Evolutionary conservation across 805 yeast species (phyloP).

Genomic region (Starmerella lactis-condensi): DNA sequence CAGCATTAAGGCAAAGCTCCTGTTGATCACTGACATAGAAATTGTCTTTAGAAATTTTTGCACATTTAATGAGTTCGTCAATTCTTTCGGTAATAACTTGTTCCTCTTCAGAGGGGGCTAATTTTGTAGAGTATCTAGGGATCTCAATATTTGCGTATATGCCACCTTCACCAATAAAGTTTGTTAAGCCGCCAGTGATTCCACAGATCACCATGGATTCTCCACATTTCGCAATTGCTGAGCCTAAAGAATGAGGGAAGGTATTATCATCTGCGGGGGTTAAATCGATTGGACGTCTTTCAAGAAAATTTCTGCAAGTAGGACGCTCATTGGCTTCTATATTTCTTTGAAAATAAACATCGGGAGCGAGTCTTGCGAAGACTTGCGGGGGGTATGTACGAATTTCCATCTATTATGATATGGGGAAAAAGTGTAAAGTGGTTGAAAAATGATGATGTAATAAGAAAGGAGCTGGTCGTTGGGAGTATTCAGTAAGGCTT

Average conservation of each 20-base stretch:
- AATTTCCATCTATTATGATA: constrained; percentile 24
- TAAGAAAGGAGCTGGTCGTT: too few relatives aligned
- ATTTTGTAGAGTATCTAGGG: constrained; percentile 44
- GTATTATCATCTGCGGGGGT: constrained; percentile 10
- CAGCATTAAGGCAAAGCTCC: constrained; percentile 48
- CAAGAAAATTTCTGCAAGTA: constrained; percentile 44
- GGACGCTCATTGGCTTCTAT: constrained; percentile 62
- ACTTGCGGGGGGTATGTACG: constrained; percentile 64
- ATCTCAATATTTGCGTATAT: constrained; percentile 63
- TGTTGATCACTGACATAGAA: constrained; percentile 22
- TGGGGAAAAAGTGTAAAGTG: too few relatives aligned
- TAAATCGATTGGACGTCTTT: constrained; percentile 42
- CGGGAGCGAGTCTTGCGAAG: constrained; percentile 71
- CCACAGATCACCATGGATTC: constrained; percentile 56
- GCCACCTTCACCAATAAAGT: constrained; percentile 30
- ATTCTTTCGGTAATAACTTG: constrained; percentile 51
- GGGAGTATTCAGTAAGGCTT: too few relatives aligned
- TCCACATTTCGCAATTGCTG: constrained; percentile 52
- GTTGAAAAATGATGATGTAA: too few relatives aligned
- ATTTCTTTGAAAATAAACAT: constrained; percentile 61
- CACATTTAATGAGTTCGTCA: constrained; percentile 40
- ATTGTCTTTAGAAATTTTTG: constrained; percentile 29
- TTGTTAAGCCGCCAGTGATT: constrained; percentile 41
- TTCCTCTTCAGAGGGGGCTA: constrained; percentile 76
- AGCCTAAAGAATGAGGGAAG: constrained; percentile 33